phyloP scores from a whole-genome alignment of 768 basidiomycete genomes.

The Xerocomellus amylosporus region DNA sequence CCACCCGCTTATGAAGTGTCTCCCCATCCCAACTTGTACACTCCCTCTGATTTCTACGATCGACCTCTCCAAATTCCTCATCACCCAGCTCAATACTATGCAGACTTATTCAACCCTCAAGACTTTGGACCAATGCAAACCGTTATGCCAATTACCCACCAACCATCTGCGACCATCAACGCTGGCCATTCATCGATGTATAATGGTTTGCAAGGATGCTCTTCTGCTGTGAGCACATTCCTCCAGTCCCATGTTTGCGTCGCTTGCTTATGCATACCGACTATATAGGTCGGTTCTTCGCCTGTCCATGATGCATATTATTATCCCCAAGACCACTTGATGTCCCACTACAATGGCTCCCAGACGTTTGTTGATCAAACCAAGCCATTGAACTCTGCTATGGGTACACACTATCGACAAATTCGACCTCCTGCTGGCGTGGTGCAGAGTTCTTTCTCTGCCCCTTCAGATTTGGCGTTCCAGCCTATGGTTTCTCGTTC shows the following conservation, averaged over 20 bases:
- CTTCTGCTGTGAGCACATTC: background rate
- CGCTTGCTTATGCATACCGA: background rate
- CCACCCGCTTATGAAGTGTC: background rate
- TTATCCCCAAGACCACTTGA: too few relatives aligned
- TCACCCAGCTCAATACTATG: background rate
- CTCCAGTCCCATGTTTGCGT: too few relatives aligned
- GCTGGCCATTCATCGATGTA: too few relatives aligned
- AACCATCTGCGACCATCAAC: accelerated
- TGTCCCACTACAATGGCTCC: background rate
- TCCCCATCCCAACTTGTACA: background rate
- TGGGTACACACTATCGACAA: background rate
- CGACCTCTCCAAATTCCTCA: background rate
- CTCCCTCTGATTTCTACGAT: background rate
- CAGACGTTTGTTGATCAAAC: background rate
- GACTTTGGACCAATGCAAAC: background rate
- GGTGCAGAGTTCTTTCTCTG: background rate
- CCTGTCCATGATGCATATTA: background rate
- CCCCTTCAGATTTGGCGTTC: background rate
- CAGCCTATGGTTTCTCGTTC: background rate
- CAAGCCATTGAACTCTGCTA: background rate
- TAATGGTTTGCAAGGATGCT: accelerated
- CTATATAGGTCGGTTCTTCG: background rate
- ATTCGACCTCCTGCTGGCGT: too few relatives aligned
- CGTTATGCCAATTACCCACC: background rate
- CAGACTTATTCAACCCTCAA: background rate